Evolutionary conservation across 257 asterid species (phyloP).

Genomic region (Buddleja alternifolia): DNA sequence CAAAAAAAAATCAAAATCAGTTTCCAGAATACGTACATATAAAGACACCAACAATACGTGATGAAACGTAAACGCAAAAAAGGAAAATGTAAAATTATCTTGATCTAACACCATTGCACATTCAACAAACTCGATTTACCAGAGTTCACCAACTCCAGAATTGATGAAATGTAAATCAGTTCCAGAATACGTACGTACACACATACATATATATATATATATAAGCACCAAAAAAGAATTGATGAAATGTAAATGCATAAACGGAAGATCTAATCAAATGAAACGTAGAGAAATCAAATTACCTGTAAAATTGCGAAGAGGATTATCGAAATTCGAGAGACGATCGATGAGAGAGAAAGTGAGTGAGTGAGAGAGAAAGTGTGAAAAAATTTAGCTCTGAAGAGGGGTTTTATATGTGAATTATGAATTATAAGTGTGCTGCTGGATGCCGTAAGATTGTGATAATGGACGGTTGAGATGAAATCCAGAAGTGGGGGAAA

Average conservation of each 20-base stretch:
- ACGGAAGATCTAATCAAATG: slow-evolving; percentile 7
- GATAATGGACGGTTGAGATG: slow-evolving; percentile 37
- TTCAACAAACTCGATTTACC: slow-evolving; percentile 25
- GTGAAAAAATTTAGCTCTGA: slow-evolving; percentile 34
- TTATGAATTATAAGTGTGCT: background rate
- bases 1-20: background rate
- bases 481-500: slow-evolving; percentile 11
- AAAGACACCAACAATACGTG: too few species aligned
- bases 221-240: background rate
- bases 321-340: slow-evolving; percentile 7
- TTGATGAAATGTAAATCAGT: background rate
- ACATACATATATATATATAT: too few species aligned
- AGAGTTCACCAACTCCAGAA: slow-evolving; percentile 9
- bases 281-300: background rate
- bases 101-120: background rate
- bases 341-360: slow-evolving; percentile 28
- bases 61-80: background rate
- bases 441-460: slow-evolving; percentile 39
- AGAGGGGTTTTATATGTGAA: slow-evolving; percentile 44
- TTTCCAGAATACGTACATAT: background rate
- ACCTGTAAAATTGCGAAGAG: slow-evolving; percentile 35
- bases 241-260: background rate
- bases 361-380: slow-evolving; percentile 26
- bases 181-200: background rate
- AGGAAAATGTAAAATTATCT: slow-evolving; percentile 4